Conservation (phyloP, 2,329 filamentous ascomycete species). For the Calonectria naviculata region DNA sequence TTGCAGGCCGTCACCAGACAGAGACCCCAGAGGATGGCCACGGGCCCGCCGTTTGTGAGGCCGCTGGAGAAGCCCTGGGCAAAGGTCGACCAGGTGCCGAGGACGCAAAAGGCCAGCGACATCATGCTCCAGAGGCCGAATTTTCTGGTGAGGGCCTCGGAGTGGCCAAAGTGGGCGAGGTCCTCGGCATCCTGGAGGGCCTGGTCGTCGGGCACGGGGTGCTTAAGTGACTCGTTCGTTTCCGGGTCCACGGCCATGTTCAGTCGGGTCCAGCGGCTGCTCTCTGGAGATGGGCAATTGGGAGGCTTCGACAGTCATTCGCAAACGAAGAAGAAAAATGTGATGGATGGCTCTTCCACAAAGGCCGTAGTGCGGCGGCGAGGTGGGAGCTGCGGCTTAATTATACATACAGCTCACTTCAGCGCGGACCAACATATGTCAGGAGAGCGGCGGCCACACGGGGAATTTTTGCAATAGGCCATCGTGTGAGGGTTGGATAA, state of each 20-base stretch:
- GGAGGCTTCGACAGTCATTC: constrained; percentile 8
- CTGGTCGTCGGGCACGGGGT: constrained; percentile 36
- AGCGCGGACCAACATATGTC: constrained; percentile 18
- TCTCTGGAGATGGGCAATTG: background rate
- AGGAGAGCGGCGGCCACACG: constrained; percentile 20
- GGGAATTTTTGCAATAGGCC: background rate
- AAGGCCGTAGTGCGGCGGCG: background rate
- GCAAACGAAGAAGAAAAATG: background rate
- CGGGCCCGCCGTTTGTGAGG: constrained; percentile 64
- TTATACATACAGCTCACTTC: constrained; percentile 1
- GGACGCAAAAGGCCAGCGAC: constrained; percentile 65
- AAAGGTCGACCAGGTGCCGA: constrained; percentile 69
- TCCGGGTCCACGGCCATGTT: constrained; percentile 41
- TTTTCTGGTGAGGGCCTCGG: constrained; percentile 54
- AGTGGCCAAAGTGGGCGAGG: constrained; percentile 54
- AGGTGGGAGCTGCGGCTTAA: constrained; percentile 10
- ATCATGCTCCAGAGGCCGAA: constrained; percentile 68
- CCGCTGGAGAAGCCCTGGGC: constrained; percentile 61
- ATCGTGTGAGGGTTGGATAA: constrained; percentile 19
- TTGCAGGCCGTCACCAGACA: constrained; percentile 64
- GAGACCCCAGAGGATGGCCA: constrained; percentile 67
- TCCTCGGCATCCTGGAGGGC: constrained; percentile 50
- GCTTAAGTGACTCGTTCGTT: constrained; percentile 37
- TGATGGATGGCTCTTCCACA: no score
- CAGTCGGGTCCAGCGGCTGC: constrained; percentile 14